phyloP scores from a whole-genome alignment of 176 grass and related monocot species.

The Triticum urartu region DNA sequence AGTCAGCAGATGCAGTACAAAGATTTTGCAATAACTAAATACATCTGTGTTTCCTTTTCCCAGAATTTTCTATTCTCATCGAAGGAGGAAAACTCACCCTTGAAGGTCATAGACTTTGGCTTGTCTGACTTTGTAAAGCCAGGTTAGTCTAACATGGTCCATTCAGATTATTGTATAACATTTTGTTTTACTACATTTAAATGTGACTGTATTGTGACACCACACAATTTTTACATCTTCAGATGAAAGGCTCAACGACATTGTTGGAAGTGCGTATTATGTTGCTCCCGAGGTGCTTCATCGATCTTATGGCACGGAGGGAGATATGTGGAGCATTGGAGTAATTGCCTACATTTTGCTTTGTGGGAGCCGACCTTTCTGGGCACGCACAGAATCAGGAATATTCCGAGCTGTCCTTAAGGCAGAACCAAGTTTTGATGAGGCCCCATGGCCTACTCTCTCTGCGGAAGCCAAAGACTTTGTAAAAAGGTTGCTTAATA shows the following conservation, averaged over 20 bases:
- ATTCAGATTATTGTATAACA: conserved; percentile 9
- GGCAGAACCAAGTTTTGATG: conserved; percentile 98
- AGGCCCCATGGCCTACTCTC: conserved; percentile 93
- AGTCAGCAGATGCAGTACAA: not conserved
- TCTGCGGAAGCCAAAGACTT: conserved; percentile 93
- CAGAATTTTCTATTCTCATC: conserved; percentile 98
- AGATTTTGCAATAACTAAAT: conserved; percentile 17
- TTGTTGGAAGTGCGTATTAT: conserved; percentile 97
- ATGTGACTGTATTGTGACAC: conserved; percentile 20
- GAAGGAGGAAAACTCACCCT: conserved; percentile 71
- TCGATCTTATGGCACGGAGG: conserved; percentile 88
- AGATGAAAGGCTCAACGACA: conserved; percentile 99
- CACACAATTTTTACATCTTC: conserved; percentile 18
- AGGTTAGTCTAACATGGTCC: conserved; percentile 52
- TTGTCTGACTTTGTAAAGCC: conserved; percentile 98
- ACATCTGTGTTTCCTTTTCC: conserved; percentile 27
- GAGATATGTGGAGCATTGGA: conserved; percentile 99
- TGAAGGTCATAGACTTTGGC: conserved; percentile 99
- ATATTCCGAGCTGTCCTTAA: conserved; percentile 97
- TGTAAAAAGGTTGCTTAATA: conserved; percentile 92
- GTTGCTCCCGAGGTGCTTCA: conserved; percentile 99
- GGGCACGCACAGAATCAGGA: conserved; percentile 96
- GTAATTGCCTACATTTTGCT: conserved; percentile 99
- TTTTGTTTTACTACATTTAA: conserved; percentile 29
- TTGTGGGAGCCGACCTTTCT: conserved; percentile 94